Evolutionary conservation across 2,329 filamentous ascomycete species (phyloP), one percentile per base, ranked within the genome.

Genomic region (Calonectria pseudoturangicola): DNA sequence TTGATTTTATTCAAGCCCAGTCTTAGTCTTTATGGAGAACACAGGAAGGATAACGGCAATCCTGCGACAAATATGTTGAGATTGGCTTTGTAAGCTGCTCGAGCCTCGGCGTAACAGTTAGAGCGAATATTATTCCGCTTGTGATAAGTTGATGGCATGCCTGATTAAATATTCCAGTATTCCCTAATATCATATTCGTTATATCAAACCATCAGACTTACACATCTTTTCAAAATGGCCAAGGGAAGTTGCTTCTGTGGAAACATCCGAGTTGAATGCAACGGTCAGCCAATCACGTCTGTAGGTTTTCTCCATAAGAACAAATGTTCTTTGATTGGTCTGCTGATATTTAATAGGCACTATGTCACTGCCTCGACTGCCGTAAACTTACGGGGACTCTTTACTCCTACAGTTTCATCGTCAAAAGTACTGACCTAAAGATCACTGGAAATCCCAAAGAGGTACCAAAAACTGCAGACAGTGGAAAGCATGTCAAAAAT

Each of bases 371-470:
- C 3, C 27, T 10, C 16, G 54, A 60, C 15, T 60, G 54, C 13
- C 54, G 54, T 33, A 60, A 60, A 41, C 21, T 60, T 18, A 60
- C 54, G 2, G 54, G 54, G 3, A 41, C 54, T 60, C 21, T 60
- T 2, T 60, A 60, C 54, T 60, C 54, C 4, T 60, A 60, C 13
- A 60, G 54, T 60, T 60, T 60, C 4, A 60, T 60, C 9, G 54
- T 60, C 33, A 60, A 60, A 41, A 60, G 3, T 13, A 18, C n/a
- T 4, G 54, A 60, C 3, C 13, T 60, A 13, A 60, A 39, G 27
- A 27, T 60, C 21, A 60, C 13, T 3, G 54, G 54, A 27, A 60
- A 41, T 13, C 54, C 54, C 13, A 60, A 60, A 9, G 54, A 60
- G 27, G 33, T 60, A 0, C 18, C 33, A 1, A 60, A 60, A 41